These are phyloP conservation scores for Pseudoneurospora amorphoporcata DNA, from an alignment of 495 filamentous ascomycete genomes.

Conservation along the genomic window DNA sequence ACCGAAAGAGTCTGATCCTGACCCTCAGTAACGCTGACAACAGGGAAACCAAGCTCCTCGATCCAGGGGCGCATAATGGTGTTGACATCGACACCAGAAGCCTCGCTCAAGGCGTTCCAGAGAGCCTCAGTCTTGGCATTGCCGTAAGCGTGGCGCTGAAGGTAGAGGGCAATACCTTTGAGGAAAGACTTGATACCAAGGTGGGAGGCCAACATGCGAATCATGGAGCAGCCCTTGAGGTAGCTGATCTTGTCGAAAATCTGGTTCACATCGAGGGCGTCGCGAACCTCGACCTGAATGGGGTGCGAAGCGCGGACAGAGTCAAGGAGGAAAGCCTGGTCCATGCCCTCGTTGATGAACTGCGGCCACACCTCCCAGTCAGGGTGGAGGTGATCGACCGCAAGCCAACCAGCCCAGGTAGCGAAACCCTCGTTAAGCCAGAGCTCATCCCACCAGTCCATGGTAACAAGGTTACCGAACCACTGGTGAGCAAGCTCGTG, in stretches of 20 bases:
- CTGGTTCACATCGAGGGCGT: constrained; percentile 88
- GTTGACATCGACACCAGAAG: constrained; percentile 79
- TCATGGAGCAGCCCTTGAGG: constrained; percentile 86
- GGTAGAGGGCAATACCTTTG: constrained; percentile 75
- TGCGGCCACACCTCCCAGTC: constrained; percentile 94
- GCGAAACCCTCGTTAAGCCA: constrained; percentile 98
- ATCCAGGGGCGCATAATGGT: constrained; percentile 90
- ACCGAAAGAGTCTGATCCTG: constrained; percentile 61
- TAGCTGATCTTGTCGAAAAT: constrained; percentile 96
- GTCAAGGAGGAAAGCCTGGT: constrained; percentile 83
- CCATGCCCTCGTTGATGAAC: constrained; percentile 87
- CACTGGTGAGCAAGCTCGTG: constrained; percentile 97
- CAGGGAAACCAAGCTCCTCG: constrained; percentile 84
- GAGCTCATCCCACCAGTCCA: constrained; percentile 87
- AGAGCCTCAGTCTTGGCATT: constrained; percentile 91
- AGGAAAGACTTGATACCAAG: constrained; percentile 81
- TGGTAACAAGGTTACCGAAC: constrained; percentile 94
- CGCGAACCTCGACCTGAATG: constrained; percentile 84
- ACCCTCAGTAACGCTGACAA: constrained; percentile 76
- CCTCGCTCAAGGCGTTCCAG: constrained; percentile 82
- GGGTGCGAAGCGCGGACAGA: constrained; percentile 83
- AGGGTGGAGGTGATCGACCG: constrained; percentile 81
- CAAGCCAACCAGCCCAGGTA: constrained; percentile 95
- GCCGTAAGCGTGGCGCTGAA: constrained; percentile 79
- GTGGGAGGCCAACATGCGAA: constrained; percentile 85